Conservation (phyloP, 768 basidiomycete species). For the Termitomyces sp. region DNA sequence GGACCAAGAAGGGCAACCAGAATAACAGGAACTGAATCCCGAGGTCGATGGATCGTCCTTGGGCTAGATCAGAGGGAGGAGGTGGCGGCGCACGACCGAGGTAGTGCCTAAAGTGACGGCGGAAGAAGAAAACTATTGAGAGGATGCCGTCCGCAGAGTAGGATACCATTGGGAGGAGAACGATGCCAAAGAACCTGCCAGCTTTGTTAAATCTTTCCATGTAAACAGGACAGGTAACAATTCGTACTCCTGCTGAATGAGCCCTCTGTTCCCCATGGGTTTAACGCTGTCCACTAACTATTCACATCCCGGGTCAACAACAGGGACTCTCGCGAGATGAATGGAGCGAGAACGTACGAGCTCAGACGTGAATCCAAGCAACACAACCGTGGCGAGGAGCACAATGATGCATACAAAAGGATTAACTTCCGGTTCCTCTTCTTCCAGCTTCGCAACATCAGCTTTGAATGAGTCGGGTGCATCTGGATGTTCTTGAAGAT, state of each 20-base stretch:
- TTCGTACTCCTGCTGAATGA: conserved; percentile 44
- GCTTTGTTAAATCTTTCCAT: background rate
- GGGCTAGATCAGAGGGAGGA: conserved; percentile 48
- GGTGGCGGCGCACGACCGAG: conserved; percentile 29
- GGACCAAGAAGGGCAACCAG: conserved; percentile 69
- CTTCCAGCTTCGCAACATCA: conserved; percentile 27
- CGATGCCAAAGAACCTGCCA: conserved; percentile 67
- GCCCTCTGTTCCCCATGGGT: conserved; percentile 33
- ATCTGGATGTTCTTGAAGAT: conserved; percentile 27
- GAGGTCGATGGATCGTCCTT: conserved; percentile 65
- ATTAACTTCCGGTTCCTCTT: conserved; percentile 49
- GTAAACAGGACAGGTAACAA: background rate
- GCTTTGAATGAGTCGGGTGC: conserved; percentile 41
- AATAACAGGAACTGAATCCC: conserved; percentile 77
- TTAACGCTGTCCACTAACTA: conserved; percentile 63
- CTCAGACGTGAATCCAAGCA: conserved; percentile 66
- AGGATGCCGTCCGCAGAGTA: conserved; percentile 67
- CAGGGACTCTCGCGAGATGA: background rate
- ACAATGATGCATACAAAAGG: conserved; percentile 55
- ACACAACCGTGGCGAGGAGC: conserved; percentile 42
- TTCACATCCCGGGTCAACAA: background rate
- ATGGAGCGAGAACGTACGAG: conserved; percentile 37
- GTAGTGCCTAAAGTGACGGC: conserved; percentile 32
- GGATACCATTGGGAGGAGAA: conserved; percentile 66
- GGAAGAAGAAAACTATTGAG: conserved; percentile 49